phyloP scores from a whole-genome alignment of 805 yeast species.

The Spathaspora girioi region DNA sequence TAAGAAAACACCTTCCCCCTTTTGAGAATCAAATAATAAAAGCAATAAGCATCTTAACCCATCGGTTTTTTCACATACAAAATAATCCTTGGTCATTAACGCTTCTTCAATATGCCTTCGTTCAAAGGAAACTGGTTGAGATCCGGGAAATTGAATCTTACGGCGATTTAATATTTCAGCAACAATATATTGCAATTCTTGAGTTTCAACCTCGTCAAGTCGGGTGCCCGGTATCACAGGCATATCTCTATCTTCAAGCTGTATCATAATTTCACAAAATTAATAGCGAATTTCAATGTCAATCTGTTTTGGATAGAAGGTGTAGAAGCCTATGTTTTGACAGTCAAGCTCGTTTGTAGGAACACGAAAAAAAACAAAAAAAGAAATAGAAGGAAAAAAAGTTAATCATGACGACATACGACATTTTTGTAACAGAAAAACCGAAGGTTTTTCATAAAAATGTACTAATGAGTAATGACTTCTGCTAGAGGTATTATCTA shows the following conservation, averaged over 20 bases:
- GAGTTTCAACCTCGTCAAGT: constrained; percentile 69
- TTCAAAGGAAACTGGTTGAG: constrained; percentile 92
- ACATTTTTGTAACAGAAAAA: not conserved
- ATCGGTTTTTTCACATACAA: constrained; percentile 94
- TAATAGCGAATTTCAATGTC: not conserved
- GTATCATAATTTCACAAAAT: constrained; percentile 18
- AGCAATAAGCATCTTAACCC: constrained; percentile 84
- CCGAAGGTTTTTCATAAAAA: not conserved
- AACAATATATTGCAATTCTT: constrained; percentile 64
- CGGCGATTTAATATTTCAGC: constrained; percentile 56
- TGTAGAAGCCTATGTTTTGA: not conserved
- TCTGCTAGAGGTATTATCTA: constrained; percentile 4
- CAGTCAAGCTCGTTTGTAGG: not conserved
- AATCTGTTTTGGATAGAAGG: not conserved
- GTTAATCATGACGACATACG: not conserved
- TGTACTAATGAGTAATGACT: not conserved
- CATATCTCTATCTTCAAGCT: constrained; percentile 48
- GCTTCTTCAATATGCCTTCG: constrained; percentile 64
- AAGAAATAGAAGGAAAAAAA: not conserved
- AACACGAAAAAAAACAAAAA: not conserved
- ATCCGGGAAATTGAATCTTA: constrained; percentile 75
- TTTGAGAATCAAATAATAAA: constrained; percentile 60
- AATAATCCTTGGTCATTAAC: constrained; percentile 69
- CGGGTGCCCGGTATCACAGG: constrained; percentile 85
- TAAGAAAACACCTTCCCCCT: constrained; percentile 84